Conservation (phyloP, 345 rosid species). For the Mercurialis annua region DNA sequence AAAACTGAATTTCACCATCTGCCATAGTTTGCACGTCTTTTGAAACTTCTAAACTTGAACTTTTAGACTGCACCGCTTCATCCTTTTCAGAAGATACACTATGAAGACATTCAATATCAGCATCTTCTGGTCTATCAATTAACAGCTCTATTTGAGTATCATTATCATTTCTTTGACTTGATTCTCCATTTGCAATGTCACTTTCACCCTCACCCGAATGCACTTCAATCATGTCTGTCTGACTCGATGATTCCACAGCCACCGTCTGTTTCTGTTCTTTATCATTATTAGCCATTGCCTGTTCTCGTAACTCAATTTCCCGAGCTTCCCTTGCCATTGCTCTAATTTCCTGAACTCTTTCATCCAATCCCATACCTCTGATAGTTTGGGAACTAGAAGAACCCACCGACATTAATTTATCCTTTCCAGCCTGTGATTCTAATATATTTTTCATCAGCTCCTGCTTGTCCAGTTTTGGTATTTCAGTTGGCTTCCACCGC, state of each 20-base stretch:
- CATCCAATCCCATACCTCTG: slow-evolving; percentile 32
- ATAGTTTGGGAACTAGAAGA: slow-evolving; percentile 33
- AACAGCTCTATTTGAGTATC: slow-evolving; percentile 15
- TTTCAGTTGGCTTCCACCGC: slow-evolving; percentile 28
- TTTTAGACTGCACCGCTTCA: slow-evolving; percentile 24
- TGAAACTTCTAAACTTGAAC: slow-evolving; percentile 23
- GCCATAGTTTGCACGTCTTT: slow-evolving; percentile 25
- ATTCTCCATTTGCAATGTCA: slow-evolving; percentile 20
- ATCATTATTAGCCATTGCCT: slow-evolving; percentile 20
- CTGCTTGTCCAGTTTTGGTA: slow-evolving; percentile 61
- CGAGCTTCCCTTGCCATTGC: slow-evolving; percentile 52
- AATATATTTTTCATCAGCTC: slow-evolving; percentile 46
- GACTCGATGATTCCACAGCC: slow-evolving; percentile 18
- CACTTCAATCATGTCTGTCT: slow-evolving; percentile 16
- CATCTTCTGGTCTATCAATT: slow-evolving; percentile 12
- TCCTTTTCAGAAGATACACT: slow-evolving; percentile 27
- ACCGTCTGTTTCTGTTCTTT: slow-evolving; percentile 32
- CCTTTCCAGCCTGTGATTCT: slow-evolving; percentile 37
- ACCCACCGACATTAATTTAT: slow-evolving; percentile 29
- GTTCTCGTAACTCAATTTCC: slow-evolving; percentile 43
- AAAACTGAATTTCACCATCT: slow-evolving; percentile 23
- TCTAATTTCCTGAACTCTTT: slow-evolving; percentile 46
- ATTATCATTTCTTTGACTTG: slow-evolving; percentile 19
- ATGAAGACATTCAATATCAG: slow-evolving; percentile 18
- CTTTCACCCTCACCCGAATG: slow-evolving; percentile 19